A percentile compares a stretch with the other conserved stretches of the same genome.
Evolutionary conservation across 257 asterid genomes (phyloP).

Genomic region (Linaria vulgaris): DNA sequence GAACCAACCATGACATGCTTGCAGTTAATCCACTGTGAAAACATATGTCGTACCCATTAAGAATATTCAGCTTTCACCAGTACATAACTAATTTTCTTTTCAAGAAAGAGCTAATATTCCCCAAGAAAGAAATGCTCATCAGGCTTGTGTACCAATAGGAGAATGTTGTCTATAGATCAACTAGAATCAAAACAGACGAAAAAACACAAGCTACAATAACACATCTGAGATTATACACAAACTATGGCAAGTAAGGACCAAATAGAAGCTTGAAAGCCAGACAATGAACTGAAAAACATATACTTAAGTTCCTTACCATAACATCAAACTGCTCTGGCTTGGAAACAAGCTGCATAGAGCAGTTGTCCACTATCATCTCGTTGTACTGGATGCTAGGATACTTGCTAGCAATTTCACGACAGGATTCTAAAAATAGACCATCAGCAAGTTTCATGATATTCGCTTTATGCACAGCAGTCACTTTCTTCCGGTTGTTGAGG

Average conservation of each 20-base stretch:
- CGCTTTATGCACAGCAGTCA: slow-evolving; percentile 98
- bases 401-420: slow-evolving; percentile 93
- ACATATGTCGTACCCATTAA: neutral
- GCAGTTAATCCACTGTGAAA: neutral
- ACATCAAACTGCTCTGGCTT: slow-evolving; percentile 99
- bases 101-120: neutral
- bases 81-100: neutral
- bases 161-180: neutral
- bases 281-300: slow-evolving; percentile 9
- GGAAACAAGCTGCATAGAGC: slow-evolving; percentile 99
- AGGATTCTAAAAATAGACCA: slow-evolving; percentile 89
- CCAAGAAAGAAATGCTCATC: neutral
- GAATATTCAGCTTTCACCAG: neutral
- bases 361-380: slow-evolving; percentile 96
- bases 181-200: neutral
- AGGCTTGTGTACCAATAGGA: neutral
- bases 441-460: slow-evolving; percentile 99
- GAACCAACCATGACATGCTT: neutral
- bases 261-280: neutral
- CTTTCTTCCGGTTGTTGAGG: slow-evolving; percentile 90
- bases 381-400: slow-evolving; percentile 83
- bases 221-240: neutral
- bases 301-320: slow-evolving; percentile 52
- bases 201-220: neutral
- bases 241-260: neutral